A percentile compares a stretch with the other conserved stretches of the same genome.
Conservation (phyloP, 1,284 basidiomycete genomes). For the Ustilago hordei region DNA sequence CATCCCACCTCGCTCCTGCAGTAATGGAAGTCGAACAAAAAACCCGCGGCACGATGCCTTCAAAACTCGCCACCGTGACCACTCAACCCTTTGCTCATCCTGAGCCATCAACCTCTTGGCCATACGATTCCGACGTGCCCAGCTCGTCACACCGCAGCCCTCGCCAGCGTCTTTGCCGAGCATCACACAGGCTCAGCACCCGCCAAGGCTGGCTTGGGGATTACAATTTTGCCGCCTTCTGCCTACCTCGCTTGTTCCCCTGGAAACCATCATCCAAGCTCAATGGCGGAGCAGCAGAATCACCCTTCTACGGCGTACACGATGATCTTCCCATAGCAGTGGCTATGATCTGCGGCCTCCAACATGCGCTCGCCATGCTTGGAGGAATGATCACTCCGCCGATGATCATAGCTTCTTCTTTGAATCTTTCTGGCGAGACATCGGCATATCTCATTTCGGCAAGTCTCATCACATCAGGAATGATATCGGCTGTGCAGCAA, state of each 20-base stretch:
- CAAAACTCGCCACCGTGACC: conserved; percentile 39
- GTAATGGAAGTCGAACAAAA: conserved; percentile 17
- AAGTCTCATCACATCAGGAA: conserved; percentile 78
- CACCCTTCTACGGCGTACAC: conserved; percentile 62
- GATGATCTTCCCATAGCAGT: conserved; percentile 57
- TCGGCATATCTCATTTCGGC: conserved; percentile 85
- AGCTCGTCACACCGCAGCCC: conserved; percentile 19
- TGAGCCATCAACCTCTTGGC: conserved; percentile 6
- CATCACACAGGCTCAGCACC: conserved; percentile 23
- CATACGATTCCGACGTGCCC: conserved; percentile 1
- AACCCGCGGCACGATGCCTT: conserved; percentile 31
- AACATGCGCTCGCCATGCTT: conserved; percentile 84
- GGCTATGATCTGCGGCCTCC: conserved; percentile 71
- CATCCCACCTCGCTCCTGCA: neutral
- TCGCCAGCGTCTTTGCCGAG: conserved; percentile 8
- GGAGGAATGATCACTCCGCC: conserved; percentile 81
- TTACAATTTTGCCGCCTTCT: conserved; percentile 55
- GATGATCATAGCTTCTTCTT: conserved; percentile 74
- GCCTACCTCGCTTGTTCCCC: conserved; percentile 53
- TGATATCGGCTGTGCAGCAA: conserved; percentile 81
- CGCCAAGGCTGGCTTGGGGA: conserved; percentile 58
- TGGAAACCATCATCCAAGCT: conserved; percentile 40
- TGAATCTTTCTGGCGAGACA: conserved; percentile 69
- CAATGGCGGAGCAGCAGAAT: conserved; percentile 24
- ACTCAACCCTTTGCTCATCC: conserved; percentile 43